Base-by-base conservation (phyloP, 257 asterid genomes). In the Anisodus tanguticus region DNA sequence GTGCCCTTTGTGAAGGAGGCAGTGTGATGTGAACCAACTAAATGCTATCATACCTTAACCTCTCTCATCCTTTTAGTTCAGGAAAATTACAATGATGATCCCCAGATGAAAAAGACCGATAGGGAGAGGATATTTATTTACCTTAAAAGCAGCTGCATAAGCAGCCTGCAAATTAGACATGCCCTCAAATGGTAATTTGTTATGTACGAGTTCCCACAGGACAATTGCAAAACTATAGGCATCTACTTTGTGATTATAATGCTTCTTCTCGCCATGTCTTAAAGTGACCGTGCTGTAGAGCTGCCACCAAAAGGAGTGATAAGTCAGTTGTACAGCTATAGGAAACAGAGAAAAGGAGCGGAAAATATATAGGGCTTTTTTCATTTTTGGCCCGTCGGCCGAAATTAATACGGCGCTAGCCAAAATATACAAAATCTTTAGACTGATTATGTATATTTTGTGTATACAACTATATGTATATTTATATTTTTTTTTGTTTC, bases 161-260 rank as follows among this genome's bases (percentile, higher is more conserved):
- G 98, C 97, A 2, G 99, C 99, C 93, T 96, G 99, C 72, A 96
- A 91, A 92, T 96, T 96, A 4, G 98, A 95, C 99, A 93, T 93
- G 88, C 97, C 97, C 85, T 94, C 98, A 58, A 93, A 95, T 16
- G 98, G 97, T 11, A 94, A 70, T 92, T 91, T 93, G 79, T 92
- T 93, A 85, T 88, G 98, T 81, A 96, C 89, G 84, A 96, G 91
- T 88, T 96, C 99, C 99, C 99, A 96, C 47, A 96, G 90, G 59
- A 96, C 99, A 79, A 96, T 96, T 59, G 99, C 99, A 62, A 96
- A 96, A 85, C 99, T 96, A 68, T 96, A 93, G 51, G 99, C 98
- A 86, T 96, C 99, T 83, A 96, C 99, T 88, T 94, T 96, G 84
- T 96, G 97, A 86, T 96, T 96, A 81, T 96, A 96, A 83, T 96